Evolutionary conservation across 108 stramenopile species (phyloP).

Genomic region (Halocafeteria seosinensis): DNA sequence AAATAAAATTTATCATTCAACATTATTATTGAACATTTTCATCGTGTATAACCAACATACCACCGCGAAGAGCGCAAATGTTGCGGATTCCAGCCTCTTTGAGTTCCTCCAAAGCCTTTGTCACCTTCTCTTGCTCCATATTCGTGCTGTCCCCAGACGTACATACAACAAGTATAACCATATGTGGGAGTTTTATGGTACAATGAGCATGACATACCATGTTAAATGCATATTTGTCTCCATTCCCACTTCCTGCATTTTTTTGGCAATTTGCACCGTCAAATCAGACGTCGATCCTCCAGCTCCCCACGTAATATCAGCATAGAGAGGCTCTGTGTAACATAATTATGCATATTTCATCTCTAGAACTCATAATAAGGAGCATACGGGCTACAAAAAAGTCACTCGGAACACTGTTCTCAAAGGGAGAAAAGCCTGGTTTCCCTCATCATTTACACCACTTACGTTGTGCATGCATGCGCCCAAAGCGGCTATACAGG

Average conservation of each 20-base stretch:
- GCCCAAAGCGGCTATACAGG: constrained; percentile 73
- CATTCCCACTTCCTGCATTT: constrained; percentile 59
- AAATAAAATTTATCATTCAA: too few species aligned
- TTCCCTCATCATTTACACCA: too few species aligned
- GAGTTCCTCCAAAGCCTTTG: constrained; percentile 57
- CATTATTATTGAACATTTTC: too few species aligned
- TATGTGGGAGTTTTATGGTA: too few species aligned
- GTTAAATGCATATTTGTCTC: constrained; percentile 96
- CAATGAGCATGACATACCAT: background rate
- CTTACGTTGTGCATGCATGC: too few species aligned
- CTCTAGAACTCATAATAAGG: too few species aligned
- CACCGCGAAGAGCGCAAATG: constrained; percentile 95
- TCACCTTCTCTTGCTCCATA: constrained; percentile 70
- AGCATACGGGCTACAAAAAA: too few species aligned
- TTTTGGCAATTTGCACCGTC: constrained; percentile 63
- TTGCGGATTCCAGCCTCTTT: constrained; percentile 74
- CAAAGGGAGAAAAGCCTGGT: too few species aligned
- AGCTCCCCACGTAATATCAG: constrained; percentile 98
- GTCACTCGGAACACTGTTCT: too few species aligned
- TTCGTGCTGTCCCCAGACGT: constrained; percentile 61
- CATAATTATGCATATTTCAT: too few species aligned
- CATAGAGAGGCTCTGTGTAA: constrained; percentile 65
- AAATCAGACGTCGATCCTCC: constrained; percentile 93
- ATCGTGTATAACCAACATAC: too few species aligned
- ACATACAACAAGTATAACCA: background rate